Base-by-base conservation (phyloP, 805 yeast genomes). In the Metschnikowia picachoensis region DNA sequence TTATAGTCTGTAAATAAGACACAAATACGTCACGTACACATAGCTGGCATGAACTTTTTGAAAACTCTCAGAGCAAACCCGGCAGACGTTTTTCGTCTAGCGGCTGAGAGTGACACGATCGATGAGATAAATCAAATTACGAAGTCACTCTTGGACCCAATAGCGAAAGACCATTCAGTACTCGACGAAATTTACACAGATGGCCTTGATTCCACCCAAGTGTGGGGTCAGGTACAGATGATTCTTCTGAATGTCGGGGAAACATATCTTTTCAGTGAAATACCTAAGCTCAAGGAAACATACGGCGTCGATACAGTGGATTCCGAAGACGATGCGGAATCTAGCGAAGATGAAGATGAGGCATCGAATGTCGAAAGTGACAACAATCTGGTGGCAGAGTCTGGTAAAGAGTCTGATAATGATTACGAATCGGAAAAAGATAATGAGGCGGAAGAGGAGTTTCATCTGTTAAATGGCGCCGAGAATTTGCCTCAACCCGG, bases 191-290 rank as follows among this genome's bases (percentile, higher is more conserved):
- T 92, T 16, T 80, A 84, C 55, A 76, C 85, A 12, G 95, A 90
- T 40, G 98, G 97, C 0, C 71, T 92, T 44, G 96, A 87, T 62
- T 83, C 96, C 20, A 78, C 85, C 34, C 98, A 92, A 61, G 90
- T 94, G 0, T 92, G 92, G 89, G 95, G 92, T 46, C 98, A 92
- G 66, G 83, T 87, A 2, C 88, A 87, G 64, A 77, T 92, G 68
- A 83, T 92, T 15, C 70, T 89, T 33, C 97, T 90, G 48, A 85
- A 84, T 8, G 85, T 85, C 11, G 81, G 84, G 27, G 89, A 84
- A 39, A 73, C 75, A 36, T 65, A 89, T 31, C 60, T 87, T 60
- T 74, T 72, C 45, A 78, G 73, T 15, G 74, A 75, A 43, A 76
- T 88, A 37, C 82, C 82, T 2, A 71, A 67, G 32, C 59, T 84